Percentiles rank a stretch among this genome's conserved stretches.
These are phyloP conservation scores for Xylaria intraflava DNA, from an alignment of 495 filamentous ascomycete genomes.

Conservation along the genomic window DNA sequence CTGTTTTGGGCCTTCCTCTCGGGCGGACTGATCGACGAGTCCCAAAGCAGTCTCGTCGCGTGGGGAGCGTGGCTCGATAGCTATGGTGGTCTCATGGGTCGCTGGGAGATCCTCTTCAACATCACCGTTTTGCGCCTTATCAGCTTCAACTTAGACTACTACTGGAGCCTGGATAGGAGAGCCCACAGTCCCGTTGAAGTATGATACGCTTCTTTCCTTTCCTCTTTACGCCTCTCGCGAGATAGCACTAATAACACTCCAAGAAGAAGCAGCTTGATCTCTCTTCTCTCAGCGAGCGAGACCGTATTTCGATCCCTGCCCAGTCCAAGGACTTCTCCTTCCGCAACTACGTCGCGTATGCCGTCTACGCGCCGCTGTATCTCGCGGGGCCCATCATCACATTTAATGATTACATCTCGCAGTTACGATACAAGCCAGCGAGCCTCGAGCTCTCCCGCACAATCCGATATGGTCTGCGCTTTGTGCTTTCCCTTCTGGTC, in stretches of 20 bases:
- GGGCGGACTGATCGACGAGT: constrained; percentile 23
- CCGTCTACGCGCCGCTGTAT: constrained; percentile 88
- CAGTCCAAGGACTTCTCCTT: constrained; percentile 65
- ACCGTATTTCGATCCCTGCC: constrained; percentile 73
- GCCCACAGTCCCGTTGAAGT: constrained; percentile 76
- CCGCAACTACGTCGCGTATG: constrained; percentile 78
- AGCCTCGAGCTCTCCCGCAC: constrained; percentile 62
- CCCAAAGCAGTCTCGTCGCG: constrained; percentile 35
- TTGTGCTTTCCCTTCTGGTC: constrained; percentile 67
- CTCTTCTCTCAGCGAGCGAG: constrained; percentile 73
- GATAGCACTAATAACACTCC: constrained; percentile 49
- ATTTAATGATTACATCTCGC: constrained; percentile 97
- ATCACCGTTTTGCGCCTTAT: constrained; percentile 89
- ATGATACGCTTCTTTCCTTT: constrained; percentile 29
- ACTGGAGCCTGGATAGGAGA: constrained; percentile 74
- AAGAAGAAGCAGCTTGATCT: constrained; percentile 99
- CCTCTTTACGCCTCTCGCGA: neutral
- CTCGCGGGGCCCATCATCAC: constrained; percentile 89
- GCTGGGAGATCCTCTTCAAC: constrained; percentile 97
- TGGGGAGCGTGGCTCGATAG: constrained; percentile 65
- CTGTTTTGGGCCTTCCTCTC: constrained; percentile 38
- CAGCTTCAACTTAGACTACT: constrained; percentile 95
- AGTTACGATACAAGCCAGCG: constrained; percentile 60
- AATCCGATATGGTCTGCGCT: constrained; percentile 73
- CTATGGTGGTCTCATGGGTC: constrained; percentile 70